Conservation (phyloP, 768 basidiomycete species). For the Inosperma sp. region DNA sequence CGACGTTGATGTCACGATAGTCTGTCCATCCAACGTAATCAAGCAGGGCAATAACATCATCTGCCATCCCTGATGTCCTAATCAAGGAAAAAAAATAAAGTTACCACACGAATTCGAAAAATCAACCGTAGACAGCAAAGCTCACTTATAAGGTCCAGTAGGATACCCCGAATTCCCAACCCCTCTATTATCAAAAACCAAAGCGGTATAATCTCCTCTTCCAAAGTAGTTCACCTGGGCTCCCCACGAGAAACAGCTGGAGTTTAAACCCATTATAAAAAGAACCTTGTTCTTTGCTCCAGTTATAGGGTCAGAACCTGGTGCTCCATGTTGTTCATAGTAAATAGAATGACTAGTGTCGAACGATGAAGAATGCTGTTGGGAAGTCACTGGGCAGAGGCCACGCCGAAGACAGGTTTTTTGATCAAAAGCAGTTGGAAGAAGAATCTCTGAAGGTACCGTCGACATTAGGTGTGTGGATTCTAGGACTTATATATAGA, state of each 20-base stretch:
- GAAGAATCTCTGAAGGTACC: background rate
- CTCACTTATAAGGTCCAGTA: conserved; percentile 72
- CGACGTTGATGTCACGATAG: conserved; percentile 58
- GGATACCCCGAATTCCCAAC: conserved; percentile 73
- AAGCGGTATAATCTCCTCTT: conserved; percentile 46
- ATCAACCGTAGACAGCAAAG: conserved; percentile 9
- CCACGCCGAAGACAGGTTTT: conserved; percentile 63
- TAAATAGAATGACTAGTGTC: conserved; percentile 69
- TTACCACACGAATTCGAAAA: background rate
- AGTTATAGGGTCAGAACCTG: conserved; percentile 32
- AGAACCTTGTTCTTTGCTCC: conserved; percentile 48
- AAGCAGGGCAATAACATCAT: conserved; percentile 62
- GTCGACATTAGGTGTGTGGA: no score
- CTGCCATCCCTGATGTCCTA: conserved; percentile 75
- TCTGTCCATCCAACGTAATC: conserved; percentile 70
- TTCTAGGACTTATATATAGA: background rate
- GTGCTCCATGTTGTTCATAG: conserved; percentile 68
- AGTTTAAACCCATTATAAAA: conserved; percentile 77
- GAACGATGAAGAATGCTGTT: conserved; percentile 31
- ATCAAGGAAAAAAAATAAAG: background rate
- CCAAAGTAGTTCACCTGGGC: conserved; percentile 64
- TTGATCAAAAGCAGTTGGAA: conserved; percentile 53
- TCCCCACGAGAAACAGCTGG: conserved; percentile 58
- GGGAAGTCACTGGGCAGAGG: conserved; percentile 64
- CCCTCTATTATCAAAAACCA: conserved; percentile 84